A percentile compares a stretch with the other conserved stretches of the same genome.
phyloP scores from a whole-genome alignment of 108 stramenopile genomes.

The Aureococcus anophagefferens region DNA sequence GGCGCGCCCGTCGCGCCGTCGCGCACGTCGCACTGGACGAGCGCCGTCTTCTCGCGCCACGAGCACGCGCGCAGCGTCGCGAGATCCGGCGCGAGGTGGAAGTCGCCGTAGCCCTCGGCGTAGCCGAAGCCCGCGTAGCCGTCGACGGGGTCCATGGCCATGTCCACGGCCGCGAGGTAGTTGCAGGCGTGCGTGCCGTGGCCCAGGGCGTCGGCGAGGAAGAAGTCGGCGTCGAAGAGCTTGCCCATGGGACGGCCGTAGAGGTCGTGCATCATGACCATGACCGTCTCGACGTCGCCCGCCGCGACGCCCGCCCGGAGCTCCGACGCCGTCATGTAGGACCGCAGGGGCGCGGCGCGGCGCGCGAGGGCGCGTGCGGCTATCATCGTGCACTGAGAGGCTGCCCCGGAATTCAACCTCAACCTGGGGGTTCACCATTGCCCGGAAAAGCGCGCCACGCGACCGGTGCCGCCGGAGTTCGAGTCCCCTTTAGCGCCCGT shows the following conservation, averaged over 20 bases:
- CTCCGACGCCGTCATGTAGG: no score
- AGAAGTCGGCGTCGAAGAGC: slow-evolving; percentile 2
- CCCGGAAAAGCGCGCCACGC: no score
- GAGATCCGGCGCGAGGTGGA: slow-evolving; percentile 8
- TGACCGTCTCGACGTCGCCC: slow-evolving; percentile 6
- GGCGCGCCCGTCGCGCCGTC: neutral
- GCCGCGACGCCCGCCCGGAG: no score
- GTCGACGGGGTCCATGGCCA: slow-evolving; percentile 9
- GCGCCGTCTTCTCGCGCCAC: slow-evolving; percentile 5
- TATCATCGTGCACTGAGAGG: no score
- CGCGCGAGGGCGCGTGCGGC: no score
- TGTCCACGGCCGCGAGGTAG: slow-evolving; percentile 5
- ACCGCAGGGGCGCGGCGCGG: no score
- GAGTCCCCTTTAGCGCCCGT: no score
- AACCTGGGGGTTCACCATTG: no score
- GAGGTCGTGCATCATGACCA: slow-evolving; percentile 3
- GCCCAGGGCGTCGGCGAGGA: slow-evolving; percentile 4
- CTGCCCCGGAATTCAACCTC: no score
- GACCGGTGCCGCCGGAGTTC: no score
- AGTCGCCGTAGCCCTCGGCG: slow-evolving; percentile 9
- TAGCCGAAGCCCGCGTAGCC: slow-evolving; percentile 4
- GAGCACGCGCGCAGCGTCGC: slow-evolving; percentile 4
- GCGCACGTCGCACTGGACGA: slow-evolving; percentile 11
- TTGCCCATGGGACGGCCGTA: slow-evolving; percentile 15
- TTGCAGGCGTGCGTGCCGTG: slow-evolving; percentile 12